phyloP scores from a whole-genome alignment of 2,329 filamentous ascomycete genomes.

The Rhinocladiella similis region DNA sequence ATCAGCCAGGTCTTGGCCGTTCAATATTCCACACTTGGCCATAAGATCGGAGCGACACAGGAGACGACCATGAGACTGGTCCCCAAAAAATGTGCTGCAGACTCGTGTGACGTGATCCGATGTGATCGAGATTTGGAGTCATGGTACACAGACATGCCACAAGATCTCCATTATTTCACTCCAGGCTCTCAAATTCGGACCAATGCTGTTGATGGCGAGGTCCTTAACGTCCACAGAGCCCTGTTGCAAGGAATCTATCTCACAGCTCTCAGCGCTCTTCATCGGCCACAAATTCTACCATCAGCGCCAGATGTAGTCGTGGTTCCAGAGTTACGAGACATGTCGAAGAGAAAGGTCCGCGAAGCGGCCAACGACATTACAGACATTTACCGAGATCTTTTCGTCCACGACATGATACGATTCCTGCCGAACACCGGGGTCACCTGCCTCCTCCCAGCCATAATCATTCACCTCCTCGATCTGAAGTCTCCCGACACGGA shows the following conservation, averaged over 20 bases:
- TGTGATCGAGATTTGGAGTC: slow-evolving; percentile 77
- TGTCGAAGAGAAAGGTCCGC: slow-evolving; percentile 78
- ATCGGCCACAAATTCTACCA: slow-evolving; percentile 86
- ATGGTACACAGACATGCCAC: slow-evolving; percentile 73
- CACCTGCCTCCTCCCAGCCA: slow-evolving; percentile 84
- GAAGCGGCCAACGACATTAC: slow-evolving; percentile 85
- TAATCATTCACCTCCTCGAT: slow-evolving; percentile 90
- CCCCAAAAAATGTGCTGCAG: slow-evolving; percentile 83
- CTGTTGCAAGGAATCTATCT: slow-evolving; percentile 92
- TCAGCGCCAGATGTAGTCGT: slow-evolving; percentile 59
- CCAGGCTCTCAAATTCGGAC: slow-evolving; percentile 56
- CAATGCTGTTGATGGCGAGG: slow-evolving; percentile 56
- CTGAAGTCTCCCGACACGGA: slow-evolving; percentile 79
- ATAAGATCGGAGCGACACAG: slow-evolving; percentile 70
- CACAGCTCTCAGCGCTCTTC: slow-evolving; percentile 85
- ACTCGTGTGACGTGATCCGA: slow-evolving; percentile 72
- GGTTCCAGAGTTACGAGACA: slow-evolving; percentile 72
- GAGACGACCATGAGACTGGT: slow-evolving; percentile 86
- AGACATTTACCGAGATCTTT: slow-evolving; percentile 74
- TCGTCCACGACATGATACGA: slow-evolving; percentile 69
- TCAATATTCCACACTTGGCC: slow-evolving; percentile 88
- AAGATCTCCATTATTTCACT: slow-evolving; percentile 66
- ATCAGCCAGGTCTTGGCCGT: slow-evolving; percentile 87
- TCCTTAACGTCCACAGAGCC: slow-evolving; percentile 71
- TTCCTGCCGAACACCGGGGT: slow-evolving; percentile 88